Evolutionary conservation across 768 basidiomycete genomes (phyloP), one percentile per base, ranked within the genome.

Genomic region (Naganishia antarctica): DNA sequence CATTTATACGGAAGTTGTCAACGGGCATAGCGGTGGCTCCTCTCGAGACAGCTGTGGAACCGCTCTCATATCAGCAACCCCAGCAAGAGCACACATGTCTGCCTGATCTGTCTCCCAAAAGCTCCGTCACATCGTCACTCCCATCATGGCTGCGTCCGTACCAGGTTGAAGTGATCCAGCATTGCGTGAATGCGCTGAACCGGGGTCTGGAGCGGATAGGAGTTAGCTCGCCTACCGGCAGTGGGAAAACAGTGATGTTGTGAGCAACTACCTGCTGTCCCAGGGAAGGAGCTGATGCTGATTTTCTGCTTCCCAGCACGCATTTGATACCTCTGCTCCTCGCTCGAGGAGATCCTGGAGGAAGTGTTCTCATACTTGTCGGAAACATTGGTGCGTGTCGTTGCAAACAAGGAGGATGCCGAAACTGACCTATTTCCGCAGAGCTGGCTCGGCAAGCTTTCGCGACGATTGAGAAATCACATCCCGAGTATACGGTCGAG

Each of bases 361-460:
- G 18, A 82, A 79, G 23, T 0, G 84, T 88, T 7, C 79, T 98
- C 64, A 86, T 97, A 67, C 82, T 98, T 29, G 92, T 97, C 40
- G 91, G 91, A 69, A 89, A 85, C 69, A 80, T 93, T 21, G 53
- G 53, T 57, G 37, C 4, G 53, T 13, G 5, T 4, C 2, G 13
- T n/a, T 8, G 21, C 3, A 32, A 1, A 9, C 21, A 2, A 37
- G 3, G 8, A 3, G 37, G 40, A 18, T 41, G 32, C 15, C 4
- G n/a, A 12, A 37, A 23, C 8, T 25, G 34, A 7, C 8, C 7
- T 16, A 41, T 25, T 15, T 9, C 12, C 12, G 15, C 15, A 57
- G 92, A 97, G 75, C 84, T 97, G 28, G 94, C 91, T 3, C 82
- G 82, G 44, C 94, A 98, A 75, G 87, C 92, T 5, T 88, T 89